Conservation (phyloP, 495 filamentous ascomycete species). For the Penicillium herquei region DNA sequence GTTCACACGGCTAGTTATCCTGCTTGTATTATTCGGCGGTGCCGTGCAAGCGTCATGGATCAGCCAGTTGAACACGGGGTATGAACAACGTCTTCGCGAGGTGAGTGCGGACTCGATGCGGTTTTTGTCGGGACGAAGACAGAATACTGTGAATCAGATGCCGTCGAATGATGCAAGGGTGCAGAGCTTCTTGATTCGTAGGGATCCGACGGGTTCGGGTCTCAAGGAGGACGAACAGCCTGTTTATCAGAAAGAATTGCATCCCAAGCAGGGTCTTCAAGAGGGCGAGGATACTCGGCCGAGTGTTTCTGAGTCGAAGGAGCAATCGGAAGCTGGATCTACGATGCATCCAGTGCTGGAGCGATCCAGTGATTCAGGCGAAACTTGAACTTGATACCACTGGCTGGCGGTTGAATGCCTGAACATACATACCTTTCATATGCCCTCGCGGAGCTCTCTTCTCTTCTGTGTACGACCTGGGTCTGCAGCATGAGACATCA, state of each 20-base stretch:
- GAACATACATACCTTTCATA: no score
- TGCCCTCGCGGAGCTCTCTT: no score
- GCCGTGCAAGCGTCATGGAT: slow-evolving; percentile 68
- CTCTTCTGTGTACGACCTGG: no score
- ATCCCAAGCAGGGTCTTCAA: slow-evolving; percentile 15
- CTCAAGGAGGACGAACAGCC: slow-evolving; percentile 42
- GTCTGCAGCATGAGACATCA: no score
- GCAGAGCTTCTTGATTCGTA: slow-evolving; percentile 66
- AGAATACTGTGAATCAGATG: slow-evolving; percentile 43
- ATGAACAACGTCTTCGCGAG: slow-evolving; percentile 61
- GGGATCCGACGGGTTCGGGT: slow-evolving; percentile 54
- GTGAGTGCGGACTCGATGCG: slow-evolving; percentile 61
- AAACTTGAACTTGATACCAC: no score
- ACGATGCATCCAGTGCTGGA: background rate
- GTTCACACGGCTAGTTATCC: slow-evolving; percentile 67
- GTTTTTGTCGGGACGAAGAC: slow-evolving; percentile 57
- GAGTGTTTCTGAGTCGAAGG: background rate
- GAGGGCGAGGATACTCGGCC: background rate
- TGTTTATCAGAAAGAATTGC: slow-evolving; percentile 36
- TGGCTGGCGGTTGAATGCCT: no score
- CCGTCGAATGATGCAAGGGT: slow-evolving; percentile 61
- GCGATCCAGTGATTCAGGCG: no score
- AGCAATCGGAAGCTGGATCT: background rate
- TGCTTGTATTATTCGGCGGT: slow-evolving; percentile 64
- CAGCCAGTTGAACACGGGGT: slow-evolving; percentile 49